Evolutionary conservation across 805 yeast species (phyloP).

Genomic region (Wickerhamiella azyma): DNA sequence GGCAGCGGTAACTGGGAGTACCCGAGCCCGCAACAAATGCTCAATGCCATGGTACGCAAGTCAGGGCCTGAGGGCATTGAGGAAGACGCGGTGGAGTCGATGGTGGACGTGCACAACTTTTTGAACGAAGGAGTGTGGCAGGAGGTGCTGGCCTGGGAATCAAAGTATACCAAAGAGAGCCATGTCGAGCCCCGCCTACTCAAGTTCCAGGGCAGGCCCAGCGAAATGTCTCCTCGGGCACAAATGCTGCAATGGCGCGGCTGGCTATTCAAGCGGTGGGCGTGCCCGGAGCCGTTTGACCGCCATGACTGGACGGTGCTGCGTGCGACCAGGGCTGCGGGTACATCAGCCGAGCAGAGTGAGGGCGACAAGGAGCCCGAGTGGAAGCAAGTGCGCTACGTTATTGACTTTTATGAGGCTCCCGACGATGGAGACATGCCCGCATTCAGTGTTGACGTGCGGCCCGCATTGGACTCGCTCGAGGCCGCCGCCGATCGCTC

Average conservation of each 20-base stretch:
- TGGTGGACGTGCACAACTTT: constrained; percentile 96
- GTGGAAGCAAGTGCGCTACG: constrained; percentile 73
- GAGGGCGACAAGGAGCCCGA: background rate
- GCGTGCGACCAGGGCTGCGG: constrained; percentile 32
- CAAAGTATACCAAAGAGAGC: constrained; percentile 43
- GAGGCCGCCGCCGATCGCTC: constrained; percentile 42
- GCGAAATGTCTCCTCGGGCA: constrained; percentile 79
- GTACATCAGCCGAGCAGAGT: background rate
- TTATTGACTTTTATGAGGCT: constrained; percentile 92
- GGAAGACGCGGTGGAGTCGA: constrained; percentile 88
- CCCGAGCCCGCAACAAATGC: constrained; percentile 98
- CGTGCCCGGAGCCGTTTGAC: constrained; percentile 81
- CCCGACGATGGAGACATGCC: constrained; percentile 80
- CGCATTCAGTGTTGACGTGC: constrained; percentile 78
- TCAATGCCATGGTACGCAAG: constrained; percentile 90
- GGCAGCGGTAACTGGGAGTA: constrained; percentile 88
- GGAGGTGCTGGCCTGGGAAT: constrained; percentile 87
- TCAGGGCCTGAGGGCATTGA: constrained; percentile 75
- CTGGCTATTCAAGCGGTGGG: constrained; percentile 47
- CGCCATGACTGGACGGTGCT: constrained; percentile 98
- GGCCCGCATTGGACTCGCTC: constrained; percentile 79
- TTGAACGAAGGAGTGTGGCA: constrained; percentile 96
- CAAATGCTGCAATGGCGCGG: constrained; percentile 51
- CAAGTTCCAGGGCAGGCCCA: constrained; percentile 85
- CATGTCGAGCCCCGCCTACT: constrained; percentile 58